Conservation (phyloP, 1,284 basidiomycete genomes). For the Irpex sp. region DNA sequence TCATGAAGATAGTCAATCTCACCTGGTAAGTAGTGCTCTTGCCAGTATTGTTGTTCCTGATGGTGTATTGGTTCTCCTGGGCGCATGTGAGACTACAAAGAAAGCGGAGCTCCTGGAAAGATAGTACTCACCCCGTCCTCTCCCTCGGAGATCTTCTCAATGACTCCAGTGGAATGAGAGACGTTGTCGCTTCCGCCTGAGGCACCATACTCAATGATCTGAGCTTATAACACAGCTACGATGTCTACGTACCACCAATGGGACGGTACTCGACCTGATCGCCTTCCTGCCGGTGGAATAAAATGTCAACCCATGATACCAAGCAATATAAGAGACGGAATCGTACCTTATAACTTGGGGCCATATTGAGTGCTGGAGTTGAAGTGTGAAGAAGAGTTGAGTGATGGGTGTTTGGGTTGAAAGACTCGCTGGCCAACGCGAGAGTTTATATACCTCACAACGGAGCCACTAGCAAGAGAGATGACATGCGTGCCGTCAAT, state of each 20-base stretch:
- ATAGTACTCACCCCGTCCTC: conserved; percentile 25
- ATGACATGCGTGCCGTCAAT: background rate
- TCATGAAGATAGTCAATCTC: background rate
- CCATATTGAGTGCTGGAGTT: too few relatives aligned
- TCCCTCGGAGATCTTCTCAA: conserved; percentile 29
- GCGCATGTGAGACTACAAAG: background rate
- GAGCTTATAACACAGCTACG: background rate
- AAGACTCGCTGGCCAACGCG: background rate
- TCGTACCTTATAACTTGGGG: too few relatives aligned
- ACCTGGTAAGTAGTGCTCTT: conserved; percentile 40
- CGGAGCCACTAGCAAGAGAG: background rate
- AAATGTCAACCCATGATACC: background rate
- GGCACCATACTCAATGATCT: background rate
- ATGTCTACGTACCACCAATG: conserved; percentile 28
- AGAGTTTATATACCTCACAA: background rate
- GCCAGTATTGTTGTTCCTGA: conserved; percentile 41
- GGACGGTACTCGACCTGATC: conserved; percentile 42
- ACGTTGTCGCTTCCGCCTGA: conserved; percentile 34
- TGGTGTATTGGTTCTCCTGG: conserved; percentile 32
- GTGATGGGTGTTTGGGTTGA: background rate
- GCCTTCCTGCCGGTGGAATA: conserved; percentile 26
- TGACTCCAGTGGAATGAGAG: conserved; percentile 33
- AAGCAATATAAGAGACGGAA: too few relatives aligned
- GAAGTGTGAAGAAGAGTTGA: too few relatives aligned
- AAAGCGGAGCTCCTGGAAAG: background rate